Evolutionary conservation across 495 filamentous ascomycete species (phyloP), one percentile per base, ranked within the genome.

Genomic region (Lichina pygmaea): DNA sequence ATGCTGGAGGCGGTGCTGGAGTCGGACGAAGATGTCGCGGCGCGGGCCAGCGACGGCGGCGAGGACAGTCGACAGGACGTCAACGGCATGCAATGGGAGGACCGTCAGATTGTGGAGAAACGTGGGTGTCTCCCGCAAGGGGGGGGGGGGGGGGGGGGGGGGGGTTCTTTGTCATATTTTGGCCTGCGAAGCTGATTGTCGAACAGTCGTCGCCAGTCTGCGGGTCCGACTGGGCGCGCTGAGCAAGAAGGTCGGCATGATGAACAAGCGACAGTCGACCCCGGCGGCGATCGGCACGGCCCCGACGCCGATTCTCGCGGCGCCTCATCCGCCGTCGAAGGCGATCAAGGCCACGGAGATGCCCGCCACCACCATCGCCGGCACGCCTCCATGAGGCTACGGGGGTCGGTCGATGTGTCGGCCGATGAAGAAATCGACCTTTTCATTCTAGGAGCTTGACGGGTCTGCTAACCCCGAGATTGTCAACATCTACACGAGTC

Each of bases 1-100:
- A 83, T 97, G 81, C 63, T 97, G 15, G 91, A 95, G 58, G 91
- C 86, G 9, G 78, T 95, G 8, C 60, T 97, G 39, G 91, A 97
- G 48, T 74, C 70, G 34, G 85, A 93, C 33, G 83, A 83, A 39
- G 79, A 81, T 51, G 17, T 11, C 33, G 7, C 51, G 7, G 51
- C 52, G 34, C 38, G 44, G 34, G 47, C 33, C 16, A 46, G 50
- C 9, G 46, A 34, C 17, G 60, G 51, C 46, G 47, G 53, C 34
- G 57, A 58, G 9, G 49, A 41, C 12, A 51, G 49, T 34, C 15
- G 48, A 24, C 56, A 46, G 6, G 59, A 57, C 41, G 34, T 48
- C 31, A 48, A 49, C 31, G 47, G 47, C n/a, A 38, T 49, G 47
- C 43, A 49, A 24, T 34, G 34, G 34, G 47, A 61, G 46, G 62